These are phyloP conservation scores for Eleusine coracana DNA, from an alignment of 176 grass and related monocot species.

Conservation along the genomic window DNA sequence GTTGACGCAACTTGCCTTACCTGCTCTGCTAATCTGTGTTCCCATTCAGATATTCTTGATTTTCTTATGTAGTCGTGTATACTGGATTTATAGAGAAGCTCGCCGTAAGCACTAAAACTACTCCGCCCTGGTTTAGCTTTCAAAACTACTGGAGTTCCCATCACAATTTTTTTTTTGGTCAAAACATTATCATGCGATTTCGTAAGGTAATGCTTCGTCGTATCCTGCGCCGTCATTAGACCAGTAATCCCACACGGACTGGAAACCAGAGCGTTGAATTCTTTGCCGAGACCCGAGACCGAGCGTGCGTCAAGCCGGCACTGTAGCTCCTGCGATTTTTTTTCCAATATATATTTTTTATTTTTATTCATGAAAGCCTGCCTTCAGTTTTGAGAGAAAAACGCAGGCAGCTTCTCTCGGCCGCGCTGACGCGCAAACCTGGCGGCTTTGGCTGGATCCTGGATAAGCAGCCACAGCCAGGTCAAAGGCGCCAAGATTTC, in stretches of 20 bases:
- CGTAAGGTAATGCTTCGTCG: neutral
- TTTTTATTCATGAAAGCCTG: neutral
- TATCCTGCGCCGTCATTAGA: neutral
- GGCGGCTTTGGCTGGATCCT: neutral
- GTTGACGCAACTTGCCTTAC: neutral
- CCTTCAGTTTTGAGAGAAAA: neutral
- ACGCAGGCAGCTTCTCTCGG: neutral
- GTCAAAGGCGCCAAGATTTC: constrained; percentile 16
- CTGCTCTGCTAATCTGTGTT: neutral
- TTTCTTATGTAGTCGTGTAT: neutral
- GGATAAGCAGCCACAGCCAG: neutral
- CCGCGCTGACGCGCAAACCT: neutral
- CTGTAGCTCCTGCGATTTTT: neutral
- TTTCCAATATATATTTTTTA: no score
- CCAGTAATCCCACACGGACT: neutral
- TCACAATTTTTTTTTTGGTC: neutral
- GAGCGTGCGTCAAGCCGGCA: neutral
- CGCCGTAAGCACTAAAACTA: neutral
- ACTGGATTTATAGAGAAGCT: neutral
- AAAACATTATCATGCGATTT: neutral
- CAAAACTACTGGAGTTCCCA: neutral
- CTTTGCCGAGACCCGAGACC: neutral
- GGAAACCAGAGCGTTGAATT: neutral
- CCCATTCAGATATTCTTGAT: neutral
- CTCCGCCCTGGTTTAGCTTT: neutral